phyloP scores from a whole-genome alignment of 345 rosid genomes.

The Combretum micranthum region DNA sequence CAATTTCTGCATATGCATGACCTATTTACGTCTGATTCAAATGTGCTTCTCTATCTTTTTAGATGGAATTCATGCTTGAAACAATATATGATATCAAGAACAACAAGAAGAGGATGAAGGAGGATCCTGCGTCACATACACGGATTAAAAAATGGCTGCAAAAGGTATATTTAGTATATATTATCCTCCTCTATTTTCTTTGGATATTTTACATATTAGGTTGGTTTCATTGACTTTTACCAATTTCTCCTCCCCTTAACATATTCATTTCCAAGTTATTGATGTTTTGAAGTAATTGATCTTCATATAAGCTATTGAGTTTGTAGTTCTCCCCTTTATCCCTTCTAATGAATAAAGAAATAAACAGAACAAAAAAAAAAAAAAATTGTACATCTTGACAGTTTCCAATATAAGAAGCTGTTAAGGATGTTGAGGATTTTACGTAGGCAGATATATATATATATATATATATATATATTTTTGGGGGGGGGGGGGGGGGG shows the following conservation, averaged over 20 bases:
- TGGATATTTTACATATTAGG: too few relatives aligned
- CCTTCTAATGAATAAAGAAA: too few relatives aligned
- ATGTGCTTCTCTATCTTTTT: constrained; percentile 11
- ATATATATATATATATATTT: too few relatives aligned
- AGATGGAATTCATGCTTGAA: constrained; percentile 98
- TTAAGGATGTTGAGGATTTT: too few relatives aligned
- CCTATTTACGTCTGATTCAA: neutral
- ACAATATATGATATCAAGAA: constrained; percentile 86
- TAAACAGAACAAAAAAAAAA: too few relatives aligned
- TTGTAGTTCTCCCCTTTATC: too few relatives aligned
- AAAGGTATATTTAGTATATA: constrained; percentile 40
- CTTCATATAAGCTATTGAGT: too few relatives aligned
- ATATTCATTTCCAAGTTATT: neutral
- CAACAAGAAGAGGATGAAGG: constrained; percentile 70
- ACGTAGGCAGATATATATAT: too few relatives aligned
- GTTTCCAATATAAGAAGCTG: too few relatives aligned
- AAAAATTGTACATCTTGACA: too few relatives aligned
- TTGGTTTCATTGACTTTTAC: too few relatives aligned
- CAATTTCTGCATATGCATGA: neutral
- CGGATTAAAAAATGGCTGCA: constrained; percentile 93
- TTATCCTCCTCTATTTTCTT: neutral
- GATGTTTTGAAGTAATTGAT: neutral
- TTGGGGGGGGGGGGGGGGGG: too few relatives aligned
- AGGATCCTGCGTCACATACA: constrained; percentile 57
- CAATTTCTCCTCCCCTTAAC: neutral